Evolutionary conservation across 2,329 filamentous ascomycete species (phyloP).

Genomic region (Mycosphaerelloides madeirae): DNA sequence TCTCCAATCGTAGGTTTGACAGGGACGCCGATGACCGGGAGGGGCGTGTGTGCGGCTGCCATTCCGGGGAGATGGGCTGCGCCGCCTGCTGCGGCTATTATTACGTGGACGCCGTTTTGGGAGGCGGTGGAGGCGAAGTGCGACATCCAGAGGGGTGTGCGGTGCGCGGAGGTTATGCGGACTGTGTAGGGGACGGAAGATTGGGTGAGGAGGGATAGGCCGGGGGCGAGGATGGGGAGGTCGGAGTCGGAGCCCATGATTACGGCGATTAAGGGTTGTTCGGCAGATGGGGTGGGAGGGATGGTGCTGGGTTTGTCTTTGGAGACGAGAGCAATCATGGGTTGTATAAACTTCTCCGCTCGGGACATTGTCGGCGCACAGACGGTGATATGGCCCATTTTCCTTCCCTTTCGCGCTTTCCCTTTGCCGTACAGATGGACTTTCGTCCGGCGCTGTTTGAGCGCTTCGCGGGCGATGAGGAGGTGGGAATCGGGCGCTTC

Average conservation of each 20-base stretch:
- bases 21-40: slow-evolving; percentile 50
- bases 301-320: slow-evolving; percentile 45
- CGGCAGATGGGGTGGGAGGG: slow-evolving; percentile 8
- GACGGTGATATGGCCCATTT: slow-evolving; percentile 91
- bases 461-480: slow-evolving; percentile 52
- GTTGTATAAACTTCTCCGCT: slow-evolving; percentile 63
- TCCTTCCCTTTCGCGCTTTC: slow-evolving; percentile 76
- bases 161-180: slow-evolving; percentile 69
- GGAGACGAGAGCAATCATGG: slow-evolving; percentile 63
- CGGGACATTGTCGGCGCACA: slow-evolving; percentile 63
- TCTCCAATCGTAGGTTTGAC: slow-evolving; percentile 48
- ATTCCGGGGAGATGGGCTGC: slow-evolving; percentile 51
- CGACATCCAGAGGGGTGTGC: slow-evolving; percentile 47
- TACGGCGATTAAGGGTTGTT: slow-evolving; percentile 60
- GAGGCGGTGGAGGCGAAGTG: slow-evolving; percentile 40
- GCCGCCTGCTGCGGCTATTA: slow-evolving; percentile 48
- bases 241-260: slow-evolving; percentile 84
- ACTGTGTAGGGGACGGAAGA: slow-evolving; percentile 68
- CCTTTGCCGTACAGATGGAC: slow-evolving; percentile 91
- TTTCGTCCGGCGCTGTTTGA: slow-evolving; percentile 52
- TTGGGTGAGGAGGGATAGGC: slow-evolving; percentile 61
- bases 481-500: slow-evolving; percentile 61
- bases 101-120: slow-evolving; percentile 35
- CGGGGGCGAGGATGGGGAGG: slow-evolving; percentile 61
- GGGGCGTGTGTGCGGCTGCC: slow-evolving; percentile 46